A percentile compares a stretch with the other conserved stretches of the same genome.
Conservation (phyloP, 116 monocot genomes). For the Trichopus zeylanicus region DNA sequence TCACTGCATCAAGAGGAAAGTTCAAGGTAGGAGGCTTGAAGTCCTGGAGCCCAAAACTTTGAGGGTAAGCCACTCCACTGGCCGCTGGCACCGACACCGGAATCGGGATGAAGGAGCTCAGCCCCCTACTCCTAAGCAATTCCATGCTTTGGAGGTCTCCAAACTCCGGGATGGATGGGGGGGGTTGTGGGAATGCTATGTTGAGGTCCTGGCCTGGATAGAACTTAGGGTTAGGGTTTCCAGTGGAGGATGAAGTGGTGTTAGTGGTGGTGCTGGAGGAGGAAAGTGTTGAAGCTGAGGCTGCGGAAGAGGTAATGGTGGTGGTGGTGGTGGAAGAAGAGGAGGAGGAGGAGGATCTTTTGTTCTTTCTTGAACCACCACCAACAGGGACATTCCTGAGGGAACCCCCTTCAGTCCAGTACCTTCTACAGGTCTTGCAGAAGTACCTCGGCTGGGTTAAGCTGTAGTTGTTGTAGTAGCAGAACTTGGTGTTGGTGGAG, state of each 20-base stretch:
- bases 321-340: too few species aligned
- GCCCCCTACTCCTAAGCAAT: constrained; percentile 23
- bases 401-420: constrained; percentile 96
- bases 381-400: constrained; percentile 93
- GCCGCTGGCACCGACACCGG: constrained; percentile 15
- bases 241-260: background rate
- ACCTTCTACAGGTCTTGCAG: constrained; percentile 88
- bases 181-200: constrained; percentile 31
- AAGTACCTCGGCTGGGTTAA: constrained; percentile 96
- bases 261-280: background rate
- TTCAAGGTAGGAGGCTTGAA: constrained; percentile 23
- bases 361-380: constrained; percentile 88
- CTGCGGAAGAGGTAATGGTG: background rate
- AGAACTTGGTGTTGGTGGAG: constrained; percentile 94
- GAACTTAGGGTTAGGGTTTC: too few species aligned
- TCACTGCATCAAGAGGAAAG: constrained; percentile 34
- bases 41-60: constrained; percentile 37
- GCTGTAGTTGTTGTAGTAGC: constrained; percentile 99
- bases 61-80: constrained; percentile 1
- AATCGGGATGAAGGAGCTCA: constrained; percentile 28
- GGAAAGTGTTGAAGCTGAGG: background rate
- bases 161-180: constrained; percentile 17
- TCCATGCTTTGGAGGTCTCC: constrained; percentile 27
- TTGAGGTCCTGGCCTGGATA: constrained; percentile 61
- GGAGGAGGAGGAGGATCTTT: constrained; percentile 34